Conservation (phyloP, 495 filamentous ascomycete genomes). For the Neohortaea acidophila region DNA sequence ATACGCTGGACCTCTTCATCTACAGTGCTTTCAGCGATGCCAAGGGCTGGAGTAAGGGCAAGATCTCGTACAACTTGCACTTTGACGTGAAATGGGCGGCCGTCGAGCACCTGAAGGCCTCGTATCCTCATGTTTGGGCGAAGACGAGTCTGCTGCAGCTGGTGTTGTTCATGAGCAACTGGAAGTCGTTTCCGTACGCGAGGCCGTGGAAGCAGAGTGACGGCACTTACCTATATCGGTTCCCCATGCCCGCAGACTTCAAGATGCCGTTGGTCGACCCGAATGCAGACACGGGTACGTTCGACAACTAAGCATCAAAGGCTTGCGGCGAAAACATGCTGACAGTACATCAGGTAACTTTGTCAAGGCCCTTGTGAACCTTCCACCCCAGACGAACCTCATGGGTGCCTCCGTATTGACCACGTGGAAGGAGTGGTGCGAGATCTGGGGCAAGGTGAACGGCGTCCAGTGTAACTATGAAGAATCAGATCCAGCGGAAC, state of each 20-base stretch:
- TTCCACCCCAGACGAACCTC: too few relatives aligned
- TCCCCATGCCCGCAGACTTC: not conserved
- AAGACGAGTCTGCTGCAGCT: constrained; percentile 31
- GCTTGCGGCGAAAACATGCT: too few relatives aligned
- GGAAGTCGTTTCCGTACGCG: too few relatives aligned
- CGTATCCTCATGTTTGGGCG: not conserved
- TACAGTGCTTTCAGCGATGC: constrained; percentile 14
- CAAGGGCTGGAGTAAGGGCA: constrained; percentile 18
- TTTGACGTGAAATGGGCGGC: constrained; percentile 13
- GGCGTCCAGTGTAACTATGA: too few relatives aligned
- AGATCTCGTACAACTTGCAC: constrained; percentile 8
- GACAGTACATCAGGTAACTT: too few relatives aligned
- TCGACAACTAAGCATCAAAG: too few relatives aligned
- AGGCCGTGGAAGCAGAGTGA: not conserved
- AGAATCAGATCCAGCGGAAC: too few relatives aligned
- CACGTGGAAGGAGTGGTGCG: too few relatives aligned
- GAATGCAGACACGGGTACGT: constrained; percentile 30
- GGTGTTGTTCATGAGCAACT: constrained; percentile 33
- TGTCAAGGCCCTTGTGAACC: too few relatives aligned
- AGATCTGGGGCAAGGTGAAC: too few relatives aligned
- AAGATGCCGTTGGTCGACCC: constrained; percentile 27
- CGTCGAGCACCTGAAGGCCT: constrained; percentile 3
- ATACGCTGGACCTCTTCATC: constrained; percentile 15
- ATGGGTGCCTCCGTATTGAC: too few relatives aligned
- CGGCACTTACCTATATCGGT: not conserved